These are phyloP conservation scores for Pseudomicrostroma phylloplanum DNA, from an alignment of 1,284 basidiomycete genomes.

Conservation along the genomic window DNA sequence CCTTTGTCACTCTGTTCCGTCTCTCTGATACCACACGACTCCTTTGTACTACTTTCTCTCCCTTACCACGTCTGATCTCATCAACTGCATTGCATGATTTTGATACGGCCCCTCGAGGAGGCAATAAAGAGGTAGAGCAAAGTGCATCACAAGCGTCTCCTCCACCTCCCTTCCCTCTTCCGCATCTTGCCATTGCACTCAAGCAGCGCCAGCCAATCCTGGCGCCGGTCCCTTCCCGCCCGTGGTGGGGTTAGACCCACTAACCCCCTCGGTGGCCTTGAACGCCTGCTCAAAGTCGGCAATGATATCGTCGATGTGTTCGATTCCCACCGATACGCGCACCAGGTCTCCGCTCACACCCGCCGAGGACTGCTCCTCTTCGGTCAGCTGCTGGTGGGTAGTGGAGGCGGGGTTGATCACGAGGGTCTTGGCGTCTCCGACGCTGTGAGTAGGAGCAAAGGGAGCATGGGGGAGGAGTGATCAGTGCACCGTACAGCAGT, in stretches of 20 bases:
- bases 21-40: too few relatives aligned
- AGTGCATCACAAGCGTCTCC: too few relatives aligned
- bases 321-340: constrained; percentile 72
- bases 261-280: constrained; percentile 29
- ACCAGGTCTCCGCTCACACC: constrained; percentile 77
- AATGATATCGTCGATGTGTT: constrained; percentile 65
- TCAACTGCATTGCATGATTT: too few relatives aligned
- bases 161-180: too few relatives aligned
- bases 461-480: too few relatives aligned
- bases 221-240: constrained; percentile 31
- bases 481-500: too few relatives aligned
- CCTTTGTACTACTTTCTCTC: too few relatives aligned
- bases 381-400: constrained; percentile 71
- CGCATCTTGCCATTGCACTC: too few relatives aligned
- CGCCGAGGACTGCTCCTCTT: constrained; percentile 63
- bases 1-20: too few relatives aligned
- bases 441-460: constrained; percentile 33
- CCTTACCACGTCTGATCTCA: too few relatives aligned
- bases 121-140: too few relatives aligned
- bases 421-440: constrained; percentile 47
- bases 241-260: constrained; percentile 17
- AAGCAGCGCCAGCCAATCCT: constrained; percentile 32
- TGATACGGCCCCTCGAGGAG: too few relatives aligned
- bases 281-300: constrained; percentile 71
- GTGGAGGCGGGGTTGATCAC: constrained; percentile 68